These are phyloP conservation scores for Albugo laibachii DNA, from an alignment of 352 stramenopile genomes.

Conservation along the genomic window DNA sequence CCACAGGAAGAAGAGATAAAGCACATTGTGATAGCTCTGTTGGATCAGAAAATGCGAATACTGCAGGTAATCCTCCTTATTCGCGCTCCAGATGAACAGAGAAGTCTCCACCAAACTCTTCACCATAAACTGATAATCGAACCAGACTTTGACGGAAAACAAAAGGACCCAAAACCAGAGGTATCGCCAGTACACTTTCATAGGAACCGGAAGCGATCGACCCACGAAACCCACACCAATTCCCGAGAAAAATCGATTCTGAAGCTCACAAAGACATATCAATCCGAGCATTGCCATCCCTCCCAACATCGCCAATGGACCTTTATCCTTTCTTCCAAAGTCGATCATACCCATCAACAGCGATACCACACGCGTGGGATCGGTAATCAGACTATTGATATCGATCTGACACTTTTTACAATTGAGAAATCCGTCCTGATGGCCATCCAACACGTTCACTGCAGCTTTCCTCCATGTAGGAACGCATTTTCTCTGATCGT, in stretches of 20 bases:
- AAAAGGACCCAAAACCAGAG: slow-evolving; percentile 12
- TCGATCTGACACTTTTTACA: slow-evolving; percentile 8
- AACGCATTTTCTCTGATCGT: slow-evolving; percentile 8
- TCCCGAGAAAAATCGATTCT: slow-evolving; percentile 6
- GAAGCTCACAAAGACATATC: slow-evolving; percentile 7
- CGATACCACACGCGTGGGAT: background rate
- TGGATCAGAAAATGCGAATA: slow-evolving; percentile 9
- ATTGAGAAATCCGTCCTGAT: slow-evolving; percentile 5
- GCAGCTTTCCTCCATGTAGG: slow-evolving; percentile 4
- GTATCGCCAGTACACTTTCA: slow-evolving; percentile 9
- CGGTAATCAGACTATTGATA: slow-evolving; percentile 1
- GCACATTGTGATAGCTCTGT: slow-evolving; percentile 8
- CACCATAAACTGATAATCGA: slow-evolving; percentile 13
- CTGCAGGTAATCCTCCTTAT: slow-evolving; percentile 1
- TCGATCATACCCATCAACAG: slow-evolving; percentile 1
- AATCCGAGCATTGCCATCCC: slow-evolving; percentile 4
- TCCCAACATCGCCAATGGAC: slow-evolving; percentile 3
- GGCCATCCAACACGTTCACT: slow-evolving; percentile 3
- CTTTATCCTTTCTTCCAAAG: slow-evolving; percentile 6
- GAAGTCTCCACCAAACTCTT: slow-evolving; percentile 11
- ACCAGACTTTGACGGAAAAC: slow-evolving; percentile 7
- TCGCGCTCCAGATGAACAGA: slow-evolving; percentile 8
- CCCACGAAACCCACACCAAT: slow-evolving; percentile 10
- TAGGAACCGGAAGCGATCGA: slow-evolving; percentile 7
- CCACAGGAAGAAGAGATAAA: slow-evolving; percentile 12